These are phyloP conservation scores for Ajuga reptans DNA, from an alignment of 305 asterid genomes.

Conservation along the genomic window DNA sequence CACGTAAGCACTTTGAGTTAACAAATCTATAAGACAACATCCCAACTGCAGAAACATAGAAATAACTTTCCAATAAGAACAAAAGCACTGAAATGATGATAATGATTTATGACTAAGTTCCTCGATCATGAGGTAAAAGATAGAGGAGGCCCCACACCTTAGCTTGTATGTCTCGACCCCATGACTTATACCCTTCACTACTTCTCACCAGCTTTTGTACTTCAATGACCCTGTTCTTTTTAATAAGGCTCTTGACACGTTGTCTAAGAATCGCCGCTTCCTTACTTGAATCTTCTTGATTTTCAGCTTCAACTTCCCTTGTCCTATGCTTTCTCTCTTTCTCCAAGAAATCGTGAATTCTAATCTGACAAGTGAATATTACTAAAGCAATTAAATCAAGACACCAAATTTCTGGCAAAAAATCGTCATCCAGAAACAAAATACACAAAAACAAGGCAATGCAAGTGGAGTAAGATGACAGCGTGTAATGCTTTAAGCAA, in stretches of 20 bases:
- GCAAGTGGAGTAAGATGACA: background rate
- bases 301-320: slow-evolving; percentile 34
- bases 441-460: background rate
- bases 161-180: slow-evolving; percentile 80
- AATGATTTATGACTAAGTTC: background rate
- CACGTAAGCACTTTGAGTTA: slow-evolving; percentile 78
- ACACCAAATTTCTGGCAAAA: background rate
- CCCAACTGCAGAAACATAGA: slow-evolving; percentile 64
- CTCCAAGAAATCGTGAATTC: slow-evolving; percentile 76
- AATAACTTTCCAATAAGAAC: slow-evolving; percentile 18
- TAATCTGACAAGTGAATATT: slow-evolving; percentile 40
- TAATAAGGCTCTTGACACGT: slow-evolving; percentile 66
- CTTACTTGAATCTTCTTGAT: slow-evolving; percentile 37
- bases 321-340: slow-evolving; percentile 41
- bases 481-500: background rate
- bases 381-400: slow-evolving; percentile 7
- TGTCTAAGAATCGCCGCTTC: slow-evolving; percentile 49
- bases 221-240: slow-evolving; percentile 52
- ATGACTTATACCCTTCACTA: slow-evolving; percentile 58
- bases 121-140: background rate
- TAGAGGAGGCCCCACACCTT: slow-evolving; percentile 47
- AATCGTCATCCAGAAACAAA: background rate
- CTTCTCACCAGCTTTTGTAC: slow-evolving; percentile 65
- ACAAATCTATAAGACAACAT: slow-evolving; percentile 70
- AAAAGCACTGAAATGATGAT: background rate